Percentiles rank a stretch among this genome's conserved stretches.
Conservation (phyloP, 768 basidiomycete genomes). For the Amanita subjunquillea region DNA sequence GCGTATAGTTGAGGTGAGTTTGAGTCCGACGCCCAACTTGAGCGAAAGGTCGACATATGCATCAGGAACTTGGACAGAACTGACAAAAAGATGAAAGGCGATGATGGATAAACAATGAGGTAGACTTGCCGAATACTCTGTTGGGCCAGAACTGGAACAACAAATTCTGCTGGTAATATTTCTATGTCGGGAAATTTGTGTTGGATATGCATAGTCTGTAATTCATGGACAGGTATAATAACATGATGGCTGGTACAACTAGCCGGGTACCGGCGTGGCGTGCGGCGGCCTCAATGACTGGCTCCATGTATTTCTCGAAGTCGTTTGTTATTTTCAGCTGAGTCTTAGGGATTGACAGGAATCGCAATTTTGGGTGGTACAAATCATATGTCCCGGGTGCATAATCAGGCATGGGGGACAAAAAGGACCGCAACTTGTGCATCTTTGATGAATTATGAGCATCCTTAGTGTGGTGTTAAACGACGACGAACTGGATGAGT, state of each 20-base stretch:
- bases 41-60: conserved; percentile 35
- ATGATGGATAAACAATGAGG: not conserved
- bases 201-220: conserved; percentile 39
- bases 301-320: conserved; percentile 32
- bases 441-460: conserved; percentile 24
- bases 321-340: conserved; percentile 38
- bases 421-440: conserved; percentile 45
- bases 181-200: conserved; percentile 37
- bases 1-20: conserved; percentile 46
- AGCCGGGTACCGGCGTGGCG: conserved; percentile 24
- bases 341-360: conserved; percentile 32
- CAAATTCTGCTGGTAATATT: conserved; percentile 32
- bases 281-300: conserved; percentile 31
- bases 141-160: conserved; percentile 35
- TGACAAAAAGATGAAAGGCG: conserved; percentile 11
- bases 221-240: conserved; percentile 43
- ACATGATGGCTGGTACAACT: conserved; percentile 23
- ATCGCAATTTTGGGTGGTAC: conserved; percentile 35
- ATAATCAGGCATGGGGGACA: conserved; percentile 37
- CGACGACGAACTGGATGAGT: conserved; percentile 40
- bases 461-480: not conserved
- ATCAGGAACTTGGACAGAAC: conserved; percentile 43
- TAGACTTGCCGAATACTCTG: conserved; percentile 38
- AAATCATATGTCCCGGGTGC: conserved; percentile 39
- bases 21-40: conserved; percentile 45